Conservation (phyloP, 129 eudicot genomes). For the Tagetes patula region DNA sequence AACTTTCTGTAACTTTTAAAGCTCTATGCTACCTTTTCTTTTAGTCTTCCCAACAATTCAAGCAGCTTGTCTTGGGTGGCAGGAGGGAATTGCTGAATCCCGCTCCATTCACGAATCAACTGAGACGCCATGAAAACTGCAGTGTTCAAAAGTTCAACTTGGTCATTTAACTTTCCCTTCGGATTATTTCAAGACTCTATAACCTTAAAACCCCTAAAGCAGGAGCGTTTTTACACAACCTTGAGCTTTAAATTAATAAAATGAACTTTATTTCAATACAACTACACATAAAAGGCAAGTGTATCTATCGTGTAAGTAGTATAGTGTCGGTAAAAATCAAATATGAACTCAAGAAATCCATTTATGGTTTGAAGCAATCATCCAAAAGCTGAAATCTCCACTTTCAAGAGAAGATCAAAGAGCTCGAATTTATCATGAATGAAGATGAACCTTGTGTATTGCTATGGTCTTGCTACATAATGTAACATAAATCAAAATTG, state of each 20-base stretch:
- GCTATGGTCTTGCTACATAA: not conserved
- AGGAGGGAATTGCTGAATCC: constrained; percentile 81
- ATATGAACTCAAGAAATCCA: too few species aligned
- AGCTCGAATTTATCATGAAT: too few species aligned
- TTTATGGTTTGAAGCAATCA: too few species aligned
- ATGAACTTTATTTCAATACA: too few species aligned
- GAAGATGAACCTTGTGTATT: not conserved
- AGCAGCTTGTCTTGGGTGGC: constrained; percentile 73
- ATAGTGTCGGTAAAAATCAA: too few species aligned
- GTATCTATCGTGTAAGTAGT: too few species aligned
- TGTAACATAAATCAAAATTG: not conserved
- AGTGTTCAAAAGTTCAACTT: not conserved
- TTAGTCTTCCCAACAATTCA: constrained; percentile 62
- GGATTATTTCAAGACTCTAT: not conserved
- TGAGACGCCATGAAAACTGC: constrained; percentile 56
- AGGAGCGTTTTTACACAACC: not conserved
- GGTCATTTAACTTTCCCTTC: not conserved
- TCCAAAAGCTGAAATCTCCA: too few species aligned
- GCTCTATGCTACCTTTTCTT: constrained; percentile 38
- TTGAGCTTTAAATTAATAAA: too few species aligned
- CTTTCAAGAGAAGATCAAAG: too few species aligned
- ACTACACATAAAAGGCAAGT: too few species aligned
- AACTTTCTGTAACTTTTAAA: not conserved
- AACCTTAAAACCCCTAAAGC: not conserved
- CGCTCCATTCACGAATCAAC: constrained; percentile 71